Percentiles rank a stretch among this genome's conserved stretches.
These are phyloP conservation scores for Chlorella variabilis DNA, from an alignment of 163 green algal species.

Conservation along the genomic window DNA sequence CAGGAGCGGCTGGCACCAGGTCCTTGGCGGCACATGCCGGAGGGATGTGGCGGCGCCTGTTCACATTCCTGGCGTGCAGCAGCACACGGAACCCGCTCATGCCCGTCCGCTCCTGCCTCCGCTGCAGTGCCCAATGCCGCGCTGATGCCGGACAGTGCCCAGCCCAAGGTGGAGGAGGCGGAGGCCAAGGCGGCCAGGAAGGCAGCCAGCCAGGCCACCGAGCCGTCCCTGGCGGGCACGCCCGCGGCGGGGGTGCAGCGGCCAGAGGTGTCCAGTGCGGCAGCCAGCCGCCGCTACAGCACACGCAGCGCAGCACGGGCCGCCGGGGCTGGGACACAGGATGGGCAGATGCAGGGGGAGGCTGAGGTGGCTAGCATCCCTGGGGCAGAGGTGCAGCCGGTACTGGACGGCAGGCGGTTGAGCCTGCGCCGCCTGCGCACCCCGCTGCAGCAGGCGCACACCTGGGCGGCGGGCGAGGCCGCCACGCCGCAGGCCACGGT, in stretches of 20 bases:
- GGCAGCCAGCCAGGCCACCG: background rate
- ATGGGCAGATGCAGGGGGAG: background rate
- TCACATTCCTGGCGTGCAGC: too few species aligned
- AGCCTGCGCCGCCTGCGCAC: slow-evolving; percentile 31
- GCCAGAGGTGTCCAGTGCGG: background rate
- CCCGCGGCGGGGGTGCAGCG: background rate
- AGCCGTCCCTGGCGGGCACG: background rate
- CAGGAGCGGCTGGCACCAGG: too few species aligned
- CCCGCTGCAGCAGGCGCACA: background rate
- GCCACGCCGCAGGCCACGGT: background rate
- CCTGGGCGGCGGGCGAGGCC: background rate
- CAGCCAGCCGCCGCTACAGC: background rate
- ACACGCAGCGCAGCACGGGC: slow-evolving; percentile 1
- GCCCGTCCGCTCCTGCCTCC: too few species aligned
- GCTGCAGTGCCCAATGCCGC: slow-evolving; percentile 34
- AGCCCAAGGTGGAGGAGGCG: slow-evolving; percentile 19
- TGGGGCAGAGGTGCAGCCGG: background rate
- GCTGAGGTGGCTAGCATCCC: background rate
- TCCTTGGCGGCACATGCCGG: too few species aligned
- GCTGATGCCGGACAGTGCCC: slow-evolving; percentile 19
- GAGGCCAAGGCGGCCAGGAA: slow-evolving; percentile 11
- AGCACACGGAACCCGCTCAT: too few species aligned
- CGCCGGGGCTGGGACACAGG: background rate
- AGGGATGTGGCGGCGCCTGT: too few species aligned
- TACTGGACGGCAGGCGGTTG: background rate